Base-by-base conservation (phyloP, 805 yeast species). In the Metschnikowia drakensbergensis region DNA sequence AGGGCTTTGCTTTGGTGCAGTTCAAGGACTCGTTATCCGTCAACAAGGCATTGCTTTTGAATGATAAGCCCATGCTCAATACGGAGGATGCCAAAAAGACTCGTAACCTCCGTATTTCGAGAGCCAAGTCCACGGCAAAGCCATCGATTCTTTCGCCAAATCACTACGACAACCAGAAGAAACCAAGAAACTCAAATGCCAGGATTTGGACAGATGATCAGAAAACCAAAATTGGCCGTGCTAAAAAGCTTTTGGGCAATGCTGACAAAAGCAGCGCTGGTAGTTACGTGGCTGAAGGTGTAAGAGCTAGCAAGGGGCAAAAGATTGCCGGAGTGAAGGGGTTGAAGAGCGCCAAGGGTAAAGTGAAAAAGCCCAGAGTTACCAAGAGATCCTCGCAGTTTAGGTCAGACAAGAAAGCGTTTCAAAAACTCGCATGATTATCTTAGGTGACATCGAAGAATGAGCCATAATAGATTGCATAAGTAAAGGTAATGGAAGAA, bases 1-100 rank as follows among this genome's bases (percentile, higher is more conserved):
- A 94, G 70, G 99, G 99, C 5, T 91, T 94, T 71, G 99, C 96
- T 5, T 88, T 91, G 64, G 90, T 94, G 32, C 98, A 92, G 67
- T 94, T 91, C 72, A 79, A 75, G 52, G 92, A 87, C 60, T 58
- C 79, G 1, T 68, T 84, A 47, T 74, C 83, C 37, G 96, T 94
- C 7, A 82, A 83, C 53, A 86, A 88, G 62, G 97, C 97, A 0
- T 67, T 94, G 46, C 68, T 89, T 50, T 70, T 88, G 52, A 80
- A 91, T 65, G 92, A 81, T 40, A 83, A 87, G 69, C 80, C 82
- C 50, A 65, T 79, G 54, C 28, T 44, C 8, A 44, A 37, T 6
- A 36, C 29, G 7, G 57, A 48, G 36, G 57, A 59, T 6, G 64
- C 66, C 29, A 66, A 64, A 34, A 71, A 68, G 47, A 68, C 66